A percentile compares a stretch with the other conserved stretches of the same genome.
These are phyloP conservation scores for Leccinum sublutescens DNA, from an alignment of 768 basidiomycete genomes.

Conservation along the genomic window DNA sequence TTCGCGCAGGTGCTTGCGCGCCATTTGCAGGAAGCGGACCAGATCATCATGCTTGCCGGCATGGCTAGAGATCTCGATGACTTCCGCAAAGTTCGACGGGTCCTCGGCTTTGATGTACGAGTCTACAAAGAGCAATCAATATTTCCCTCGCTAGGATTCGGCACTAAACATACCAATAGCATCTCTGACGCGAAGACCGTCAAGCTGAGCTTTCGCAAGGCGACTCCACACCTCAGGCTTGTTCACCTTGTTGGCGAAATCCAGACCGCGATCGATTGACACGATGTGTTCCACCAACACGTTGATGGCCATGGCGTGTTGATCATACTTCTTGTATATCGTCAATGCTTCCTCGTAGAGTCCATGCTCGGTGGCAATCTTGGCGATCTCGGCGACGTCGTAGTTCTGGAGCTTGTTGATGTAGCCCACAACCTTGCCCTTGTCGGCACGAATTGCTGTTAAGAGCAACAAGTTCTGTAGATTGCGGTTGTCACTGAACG, in stretches of 20 bases:
- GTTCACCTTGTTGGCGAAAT: slow-evolving; percentile 96
- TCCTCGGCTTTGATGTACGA: slow-evolving; percentile 99
- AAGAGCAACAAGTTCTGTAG: slow-evolving; percentile 93
- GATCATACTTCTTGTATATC: slow-evolving; percentile 96
- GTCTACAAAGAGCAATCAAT: slow-evolving; percentile 45
- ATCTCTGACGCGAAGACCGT: slow-evolving; percentile 97
- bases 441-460: slow-evolving; percentile 96
- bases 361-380: slow-evolving; percentile 94
- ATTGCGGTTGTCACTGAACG: slow-evolving; percentile 97
- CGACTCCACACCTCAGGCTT: slow-evolving; percentile 96
- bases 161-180: slow-evolving; percentile 71
- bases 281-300: slow-evolving; percentile 98
- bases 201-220: slow-evolving; percentile 97
- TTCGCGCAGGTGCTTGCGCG: slow-evolving; percentile 93
- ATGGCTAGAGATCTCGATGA: slow-evolving; percentile 92
- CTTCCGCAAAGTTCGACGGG: slow-evolving; percentile 89
- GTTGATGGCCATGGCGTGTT: slow-evolving; percentile 94
- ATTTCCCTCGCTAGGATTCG: background rate
- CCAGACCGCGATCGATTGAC: slow-evolving; percentile 92
- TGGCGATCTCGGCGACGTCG: slow-evolving; percentile 90
- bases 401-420: slow-evolving; percentile 98
- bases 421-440: slow-evolving; percentile 96
- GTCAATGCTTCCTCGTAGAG: slow-evolving; percentile 95
- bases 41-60: slow-evolving; percentile 94
- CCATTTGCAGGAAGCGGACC: slow-evolving; percentile 97